Base-by-base conservation (phyloP, 2,329 filamentous ascomycete genomes). In the Fusarium siculi region DNA sequence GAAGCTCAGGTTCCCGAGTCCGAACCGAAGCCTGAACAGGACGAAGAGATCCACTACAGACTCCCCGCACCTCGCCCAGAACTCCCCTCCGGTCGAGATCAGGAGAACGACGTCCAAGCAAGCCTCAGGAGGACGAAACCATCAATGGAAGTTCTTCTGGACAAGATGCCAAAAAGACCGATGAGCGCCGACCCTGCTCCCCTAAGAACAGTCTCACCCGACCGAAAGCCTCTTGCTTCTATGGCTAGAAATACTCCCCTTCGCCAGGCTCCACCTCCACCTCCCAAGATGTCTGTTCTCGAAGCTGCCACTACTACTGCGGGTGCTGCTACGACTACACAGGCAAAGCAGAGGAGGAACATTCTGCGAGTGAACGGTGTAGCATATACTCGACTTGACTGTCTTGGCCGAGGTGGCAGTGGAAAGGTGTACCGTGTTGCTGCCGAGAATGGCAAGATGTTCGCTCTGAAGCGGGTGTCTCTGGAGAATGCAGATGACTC, bases 271-370 rank as follows among this genome's bases (percentile, higher is more conserved):
- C 92, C 92, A 0, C 92, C 90, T 1, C 96, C 96, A 6, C 95
- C 95, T 12, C 96, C 96, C 2, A 98, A 98, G 82, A 98, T 98
- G 96, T 96, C 93, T 3, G 93, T 97, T 12, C 85, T 98, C n/a
- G 95, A 98, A 74, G 92, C 95, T 7, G 96, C 95, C 5, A 98
- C 96, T 4, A 90, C 93, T 4, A 92, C 91, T 16, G 94, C 93
- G 8, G 95, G 95, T 19, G 93, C 94, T 32, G 91, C 93, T 9
- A 92, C 93, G 1, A 91, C 94, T 7, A 88, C 90, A 8, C 93
- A 95, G 78, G 86, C 85, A 28, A 88, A 87, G 81, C 95, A 93
- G 81, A 94, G 94, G 78, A 90, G 94, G 52, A 94, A 94, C 71
- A 92, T 96, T 65, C 88, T 98, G 66, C 91, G 92, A 52, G 91